These are phyloP conservation scores for Erythrophleum ivorense DNA, from an alignment of 331 rosid genomes.

Conservation along the genomic window DNA sequence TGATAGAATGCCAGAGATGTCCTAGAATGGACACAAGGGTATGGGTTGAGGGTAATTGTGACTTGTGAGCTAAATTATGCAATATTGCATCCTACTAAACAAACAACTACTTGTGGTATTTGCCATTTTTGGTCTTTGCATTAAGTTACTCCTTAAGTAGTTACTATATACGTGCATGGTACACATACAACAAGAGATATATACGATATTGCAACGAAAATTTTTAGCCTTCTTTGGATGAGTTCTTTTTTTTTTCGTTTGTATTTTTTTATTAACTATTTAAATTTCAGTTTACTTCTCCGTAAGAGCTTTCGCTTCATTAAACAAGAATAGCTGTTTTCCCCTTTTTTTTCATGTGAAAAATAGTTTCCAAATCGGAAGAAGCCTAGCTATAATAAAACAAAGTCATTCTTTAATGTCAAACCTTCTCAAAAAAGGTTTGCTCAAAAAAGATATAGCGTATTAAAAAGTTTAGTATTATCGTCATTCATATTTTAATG, in stretches of 20 bases:
- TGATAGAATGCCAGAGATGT: not conserved
- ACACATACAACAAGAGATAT: too few relatives aligned
- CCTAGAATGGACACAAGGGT: not conserved
- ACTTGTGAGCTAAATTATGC: not conserved
- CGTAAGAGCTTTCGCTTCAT: not conserved
- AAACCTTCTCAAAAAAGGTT: not conserved
- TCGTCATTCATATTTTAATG: too few relatives aligned
- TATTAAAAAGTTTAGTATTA: too few relatives aligned
- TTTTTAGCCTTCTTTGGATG: too few relatives aligned
- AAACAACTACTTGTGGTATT: not conserved
- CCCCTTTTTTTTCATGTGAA: not conserved
- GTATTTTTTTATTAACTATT: too few relatives aligned
- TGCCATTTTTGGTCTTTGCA: not conserved
- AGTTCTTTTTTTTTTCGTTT: too few relatives aligned
- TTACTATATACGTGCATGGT: too few relatives aligned
- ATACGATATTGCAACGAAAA: too few relatives aligned
- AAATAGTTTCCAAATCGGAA: not conserved
- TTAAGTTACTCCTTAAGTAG: too few relatives aligned
- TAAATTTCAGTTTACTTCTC: not conserved
- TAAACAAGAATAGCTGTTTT: not conserved
- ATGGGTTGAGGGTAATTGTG: not conserved
- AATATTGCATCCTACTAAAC: not conserved
- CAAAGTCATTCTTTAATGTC: not conserved
- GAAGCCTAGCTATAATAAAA: not conserved
- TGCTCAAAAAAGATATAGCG: not conserved